Evolutionary conservation across 352 stramenopile species (phyloP).

Genomic region (Phytophthora chlamydospora): DNA sequence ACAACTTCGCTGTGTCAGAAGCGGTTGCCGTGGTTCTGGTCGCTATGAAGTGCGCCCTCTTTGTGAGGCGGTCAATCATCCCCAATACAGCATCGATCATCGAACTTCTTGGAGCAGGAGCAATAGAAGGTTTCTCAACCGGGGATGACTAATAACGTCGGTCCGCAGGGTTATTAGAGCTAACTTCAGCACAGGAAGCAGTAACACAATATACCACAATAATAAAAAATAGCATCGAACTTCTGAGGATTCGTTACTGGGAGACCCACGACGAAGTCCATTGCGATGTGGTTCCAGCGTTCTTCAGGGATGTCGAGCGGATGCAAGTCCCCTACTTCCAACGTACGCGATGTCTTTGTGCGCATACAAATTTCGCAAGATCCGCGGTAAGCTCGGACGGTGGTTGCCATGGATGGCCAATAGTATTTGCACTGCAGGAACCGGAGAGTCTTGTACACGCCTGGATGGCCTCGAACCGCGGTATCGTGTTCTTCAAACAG

Average conservation of each 20-base stretch:
- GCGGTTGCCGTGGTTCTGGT: constrained; percentile 1
- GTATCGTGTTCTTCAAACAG: constrained; percentile 17
- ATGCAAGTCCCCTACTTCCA: background rate
- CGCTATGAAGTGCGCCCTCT: constrained; percentile 14
- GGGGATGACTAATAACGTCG: too few species aligned
- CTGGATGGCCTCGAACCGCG: constrained; percentile 1
- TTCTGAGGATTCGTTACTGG: background rate
- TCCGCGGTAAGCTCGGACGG: constrained; percentile 1
- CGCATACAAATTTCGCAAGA: constrained; percentile 20
- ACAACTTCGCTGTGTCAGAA: background rate
- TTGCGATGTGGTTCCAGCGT: constrained; percentile 22
- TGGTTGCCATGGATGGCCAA: constrained; percentile 5
- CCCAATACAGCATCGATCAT: constrained; percentile 7
- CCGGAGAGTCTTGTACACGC: constrained; percentile 12
- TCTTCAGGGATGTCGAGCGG: constrained; percentile 13
- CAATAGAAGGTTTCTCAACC: too few species aligned
- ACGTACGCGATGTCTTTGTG: constrained; percentile 11
- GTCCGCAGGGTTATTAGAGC: too few species aligned
- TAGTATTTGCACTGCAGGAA: constrained; percentile 3
- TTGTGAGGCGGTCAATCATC: constrained; percentile 12
- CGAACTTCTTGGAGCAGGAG: too few species aligned
- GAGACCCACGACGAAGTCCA: constrained; percentile 17
- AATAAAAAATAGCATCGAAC: too few species aligned
- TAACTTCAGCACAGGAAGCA: too few species aligned
- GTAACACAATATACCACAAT: too few species aligned